These are phyloP conservation scores for Leccinum pachyderme DNA, from an alignment of 1,284 basidiomycete genomes.

Conservation along the genomic window DNA sequence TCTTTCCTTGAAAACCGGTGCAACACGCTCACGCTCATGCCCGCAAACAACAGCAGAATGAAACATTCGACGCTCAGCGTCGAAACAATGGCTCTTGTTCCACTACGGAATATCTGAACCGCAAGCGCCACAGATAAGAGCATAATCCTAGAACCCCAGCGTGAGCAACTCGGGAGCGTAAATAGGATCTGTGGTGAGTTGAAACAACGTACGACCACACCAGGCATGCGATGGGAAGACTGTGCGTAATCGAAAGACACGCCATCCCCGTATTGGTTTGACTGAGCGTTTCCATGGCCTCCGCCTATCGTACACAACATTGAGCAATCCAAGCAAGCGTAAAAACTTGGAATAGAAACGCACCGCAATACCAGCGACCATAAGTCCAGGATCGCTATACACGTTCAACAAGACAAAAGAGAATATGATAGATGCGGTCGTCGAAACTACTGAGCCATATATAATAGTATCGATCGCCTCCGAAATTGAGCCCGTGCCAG, in stretches of 20 bases:
- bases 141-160: constrained; percentile 4
- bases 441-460: constrained; percentile 14
- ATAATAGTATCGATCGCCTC: constrained; percentile 9
- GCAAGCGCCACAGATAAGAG: constrained; percentile 13
- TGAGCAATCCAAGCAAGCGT: background rate
- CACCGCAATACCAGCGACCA: constrained; percentile 10
- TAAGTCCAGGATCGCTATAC: constrained; percentile 14
- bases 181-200: background rate
- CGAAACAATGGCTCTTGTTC: background rate
- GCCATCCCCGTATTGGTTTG: constrained; percentile 12
- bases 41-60: constrained; percentile 6
- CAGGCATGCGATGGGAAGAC: constrained; percentile 18
- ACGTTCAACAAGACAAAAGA: constrained; percentile 19
- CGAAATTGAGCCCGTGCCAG: background rate
- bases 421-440: constrained; percentile 18
- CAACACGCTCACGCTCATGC: constrained; percentile 4
- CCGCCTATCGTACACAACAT: background rate
- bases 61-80: constrained; percentile 11
- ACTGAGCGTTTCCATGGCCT: constrained; percentile 9
- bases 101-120: constrained; percentile 12
- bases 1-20: constrained; percentile 1
- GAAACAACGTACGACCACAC: constrained; percentile 20
- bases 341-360: background rate
- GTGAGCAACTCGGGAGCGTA: background rate
- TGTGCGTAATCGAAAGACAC: constrained; percentile 15